Base-by-base conservation (phyloP, 495 filamentous ascomycete species). In the Rhypophila decipiens region DNA sequence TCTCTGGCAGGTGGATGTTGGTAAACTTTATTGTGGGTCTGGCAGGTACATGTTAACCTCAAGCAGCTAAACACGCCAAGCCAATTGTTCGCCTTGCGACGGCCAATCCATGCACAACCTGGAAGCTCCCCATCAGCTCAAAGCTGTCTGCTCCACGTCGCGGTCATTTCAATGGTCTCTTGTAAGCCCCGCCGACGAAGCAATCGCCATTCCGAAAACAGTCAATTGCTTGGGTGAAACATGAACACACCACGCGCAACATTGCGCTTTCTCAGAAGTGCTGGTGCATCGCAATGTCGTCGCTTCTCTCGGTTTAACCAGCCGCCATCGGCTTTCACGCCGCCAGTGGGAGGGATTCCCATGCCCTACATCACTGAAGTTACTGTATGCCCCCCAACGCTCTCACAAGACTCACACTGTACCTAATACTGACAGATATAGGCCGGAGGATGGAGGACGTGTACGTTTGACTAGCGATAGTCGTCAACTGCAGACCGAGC, bases 371-470 rank as follows among this genome's bases (percentile, higher is more conserved):
- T 88, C 53, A 87, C 84, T 24, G 85, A 88, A 72, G 86, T 85
- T 24, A 79, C 90, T 53, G 88, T 93, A 83, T 55, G 87, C 71
- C 22, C 43, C 40, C 43, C n/a, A n/a, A n/a, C n/a, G n/a, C n/a
- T n/a, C n/a, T n/a, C n/a, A n/a, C n/a, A n/a, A n/a, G n/a, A n/a
- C n/a, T n/a, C n/a, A n/a, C n/a, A n/a, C n/a, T n/a, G n/a, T n/a
- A n/a, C n/a, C n/a, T n/a, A n/a, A n/a, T 52, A 54, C 76, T 81
- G 39, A 81, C 65, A 31, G 53, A 37, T 52, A 48, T 58, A 94
- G 89, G 80, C 85, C 64, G 88, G 88, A 55, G 90, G 90, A 55
- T 95, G 87, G 85, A 84, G 87, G 58, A 94, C 88, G 58, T 88
- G 87, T 90, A 79, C 51, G 81, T 73, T 47, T n/a, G n/a, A n/a